phyloP scores from a whole-genome alignment of 495 filamentous ascomycete species.

The Neurospora intermedia region DNA sequence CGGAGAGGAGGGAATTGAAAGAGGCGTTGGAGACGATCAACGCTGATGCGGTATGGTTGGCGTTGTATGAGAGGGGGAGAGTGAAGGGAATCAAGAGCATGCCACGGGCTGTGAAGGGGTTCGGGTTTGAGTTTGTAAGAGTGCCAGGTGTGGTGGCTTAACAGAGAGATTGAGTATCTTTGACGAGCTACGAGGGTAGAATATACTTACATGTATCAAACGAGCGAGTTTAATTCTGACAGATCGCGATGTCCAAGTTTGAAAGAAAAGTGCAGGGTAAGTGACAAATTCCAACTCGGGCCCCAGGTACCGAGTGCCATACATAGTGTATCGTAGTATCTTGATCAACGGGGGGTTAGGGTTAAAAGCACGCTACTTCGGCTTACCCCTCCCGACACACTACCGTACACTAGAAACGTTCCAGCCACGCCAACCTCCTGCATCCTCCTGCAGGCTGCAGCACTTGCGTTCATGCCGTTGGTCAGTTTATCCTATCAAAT shows the following conservation, averaged over 20 bases:
- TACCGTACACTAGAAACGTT: not conserved
- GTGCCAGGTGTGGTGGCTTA: not conserved
- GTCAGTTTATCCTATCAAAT: not conserved
- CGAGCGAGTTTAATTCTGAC: not conserved
- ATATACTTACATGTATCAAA: not conserved
- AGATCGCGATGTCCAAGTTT: not conserved
- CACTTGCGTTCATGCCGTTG: not conserved
- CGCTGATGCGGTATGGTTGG: conserved; percentile 64
- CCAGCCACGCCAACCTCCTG: not conserved
- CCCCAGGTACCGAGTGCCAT: not conserved
- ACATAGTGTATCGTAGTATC: too few species aligned
- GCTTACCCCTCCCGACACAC: not conserved
- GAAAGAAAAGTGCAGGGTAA: not conserved
- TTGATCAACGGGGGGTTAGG: not conserved
- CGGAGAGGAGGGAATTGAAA: conserved; percentile 32
- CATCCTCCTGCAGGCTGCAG: not conserved
- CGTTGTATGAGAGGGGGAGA: conserved; percentile 32
- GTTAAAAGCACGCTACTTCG: not conserved
- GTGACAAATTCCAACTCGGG: not conserved
- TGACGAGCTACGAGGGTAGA: not conserved
- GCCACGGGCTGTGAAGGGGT: conserved; percentile 33
- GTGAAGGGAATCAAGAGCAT: conserved; percentile 19
- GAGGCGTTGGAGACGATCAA: conserved; percentile 49
- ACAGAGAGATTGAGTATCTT: not conserved
- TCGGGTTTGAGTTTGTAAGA: conserved; percentile 24